Evolutionary conservation across 75 land plant genomes (phyloP).

Genomic region (Cryptomeria japonica): DNA sequence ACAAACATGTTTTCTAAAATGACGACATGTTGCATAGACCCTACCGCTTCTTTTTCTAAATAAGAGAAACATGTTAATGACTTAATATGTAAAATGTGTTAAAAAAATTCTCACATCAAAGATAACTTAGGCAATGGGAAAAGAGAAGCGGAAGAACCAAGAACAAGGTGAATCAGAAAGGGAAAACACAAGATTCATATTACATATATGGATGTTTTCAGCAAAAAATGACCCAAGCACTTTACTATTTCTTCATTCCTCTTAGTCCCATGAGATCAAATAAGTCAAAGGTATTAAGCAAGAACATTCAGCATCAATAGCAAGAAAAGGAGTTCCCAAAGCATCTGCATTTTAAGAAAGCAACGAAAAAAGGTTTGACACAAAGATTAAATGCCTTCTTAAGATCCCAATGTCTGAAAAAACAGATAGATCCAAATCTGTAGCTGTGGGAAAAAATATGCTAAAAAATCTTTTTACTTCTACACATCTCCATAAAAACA

Average conservation of each 20-base stretch:
- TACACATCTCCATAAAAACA: not conserved
- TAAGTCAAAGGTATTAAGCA: not conserved
- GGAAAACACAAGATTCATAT: too few species aligned
- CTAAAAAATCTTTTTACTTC: not conserved
- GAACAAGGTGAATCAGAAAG: too few species aligned
- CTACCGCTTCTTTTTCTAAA: not conserved
- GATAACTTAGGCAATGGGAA: too few species aligned
- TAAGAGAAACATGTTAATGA: too few species aligned
- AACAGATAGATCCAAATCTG: not conserved
- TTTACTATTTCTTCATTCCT: not conserved
- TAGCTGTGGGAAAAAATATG: not conserved
- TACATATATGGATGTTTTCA: too few species aligned
- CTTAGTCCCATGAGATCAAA: not conserved
- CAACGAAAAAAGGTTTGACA: not conserved
- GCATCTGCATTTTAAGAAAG: not conserved
- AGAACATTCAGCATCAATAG: not conserved
- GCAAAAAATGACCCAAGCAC: too few species aligned
- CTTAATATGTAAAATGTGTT: too few species aligned
- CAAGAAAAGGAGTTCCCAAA: not conserved
- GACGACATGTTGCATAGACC: not conserved
- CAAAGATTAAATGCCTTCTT: not conserved
- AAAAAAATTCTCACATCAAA: too few species aligned
- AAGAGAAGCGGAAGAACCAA: too few species aligned
- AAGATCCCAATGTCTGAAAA: not conserved
- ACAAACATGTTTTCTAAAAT: not conserved